Evolutionary conservation across 139 green algal genomes (phyloP), one percentile per base, ranked within the genome.

Genomic region (Chlorella vulgaris): DNA sequence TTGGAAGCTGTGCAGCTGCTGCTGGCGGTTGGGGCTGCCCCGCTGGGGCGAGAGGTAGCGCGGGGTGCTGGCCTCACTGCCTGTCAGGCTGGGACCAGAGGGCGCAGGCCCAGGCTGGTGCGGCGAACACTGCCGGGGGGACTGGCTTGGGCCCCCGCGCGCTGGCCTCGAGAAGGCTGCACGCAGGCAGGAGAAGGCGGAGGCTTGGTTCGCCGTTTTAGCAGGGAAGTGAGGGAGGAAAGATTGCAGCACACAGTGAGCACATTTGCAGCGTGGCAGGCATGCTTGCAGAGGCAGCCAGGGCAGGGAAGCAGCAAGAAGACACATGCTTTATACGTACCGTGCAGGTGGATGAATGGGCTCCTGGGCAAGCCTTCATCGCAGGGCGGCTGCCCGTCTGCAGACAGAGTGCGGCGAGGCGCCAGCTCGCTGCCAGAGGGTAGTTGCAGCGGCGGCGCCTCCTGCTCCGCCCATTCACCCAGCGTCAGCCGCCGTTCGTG

Each of bases 31-130:
- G 22, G 55, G 55, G 22, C 55, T 65, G 55, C 55, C 15, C 18
- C 55, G 55, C 22, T 31, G 22, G 18, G 15, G 22, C 10, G 35
- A 38, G 35, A 19, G n/a, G 42, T 76, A 29, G 4, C 26, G 36
- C 1, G 69, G 69, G 1, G 73, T 79, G 73, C 53, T 79, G 24
- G 73, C 73, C 35, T 65, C 73, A 51, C 73, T 79, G 51, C 73
- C 53, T 2, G 36, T 35, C 0, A 51, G 8, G 73, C 73, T 79
- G 73, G 51, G 73, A n/a, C n/a, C n/a, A n/a, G n/a, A n/a, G n/a
- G n/a, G n/a, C n/a, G n/a, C n/a, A n/a, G n/a, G n/a, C n/a, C n/a
- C n/a, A n/a, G n/a, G 2, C 40, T 42, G 6, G 8, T 7, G 26
- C 26, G 18, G 33, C 18, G 26, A 1, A 33, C 26, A 19, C 18